Conservation (phyloP, 2,329 filamentous ascomycete species). For the Chaetomium olivaceum region DNA sequence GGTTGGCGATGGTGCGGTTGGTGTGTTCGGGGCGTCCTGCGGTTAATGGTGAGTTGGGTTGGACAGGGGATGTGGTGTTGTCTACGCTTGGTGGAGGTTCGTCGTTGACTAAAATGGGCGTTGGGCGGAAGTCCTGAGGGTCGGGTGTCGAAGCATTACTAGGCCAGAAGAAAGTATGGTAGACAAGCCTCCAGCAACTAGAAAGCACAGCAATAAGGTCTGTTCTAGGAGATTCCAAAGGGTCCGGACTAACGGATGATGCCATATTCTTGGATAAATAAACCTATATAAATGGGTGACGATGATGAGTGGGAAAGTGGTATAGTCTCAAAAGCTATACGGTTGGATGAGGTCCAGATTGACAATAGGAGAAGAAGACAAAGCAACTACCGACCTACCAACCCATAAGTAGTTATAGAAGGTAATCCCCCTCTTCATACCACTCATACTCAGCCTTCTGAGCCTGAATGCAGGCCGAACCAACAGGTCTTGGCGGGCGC, state of each 20-base stretch:
- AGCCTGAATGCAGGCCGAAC: neutral
- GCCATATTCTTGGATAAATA: neutral
- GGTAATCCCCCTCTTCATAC: neutral
- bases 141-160: neutral
- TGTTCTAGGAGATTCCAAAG: neutral
- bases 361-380: neutral
- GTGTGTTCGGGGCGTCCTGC: neutral
- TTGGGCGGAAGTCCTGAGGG: neutral
- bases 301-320: neutral
- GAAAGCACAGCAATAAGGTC: neutral
- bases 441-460: neutral
- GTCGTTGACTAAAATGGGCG: neutral
- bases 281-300: neutral
- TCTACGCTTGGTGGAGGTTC: neutral
- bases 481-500: slow-evolving; percentile 13
- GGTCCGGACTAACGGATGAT: neutral
- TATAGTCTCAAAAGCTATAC: neutral
- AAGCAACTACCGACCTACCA: neutral
- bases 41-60: neutral
- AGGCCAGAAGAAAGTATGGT: neutral
- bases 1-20: neutral
- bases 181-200: neutral
- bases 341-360: neutral
- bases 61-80: neutral
- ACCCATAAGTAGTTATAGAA: neutral